Evolutionary conservation across 2,329 filamentous ascomycete genomes (phyloP).

Genomic region (Sphaerulina musiva): DNA sequence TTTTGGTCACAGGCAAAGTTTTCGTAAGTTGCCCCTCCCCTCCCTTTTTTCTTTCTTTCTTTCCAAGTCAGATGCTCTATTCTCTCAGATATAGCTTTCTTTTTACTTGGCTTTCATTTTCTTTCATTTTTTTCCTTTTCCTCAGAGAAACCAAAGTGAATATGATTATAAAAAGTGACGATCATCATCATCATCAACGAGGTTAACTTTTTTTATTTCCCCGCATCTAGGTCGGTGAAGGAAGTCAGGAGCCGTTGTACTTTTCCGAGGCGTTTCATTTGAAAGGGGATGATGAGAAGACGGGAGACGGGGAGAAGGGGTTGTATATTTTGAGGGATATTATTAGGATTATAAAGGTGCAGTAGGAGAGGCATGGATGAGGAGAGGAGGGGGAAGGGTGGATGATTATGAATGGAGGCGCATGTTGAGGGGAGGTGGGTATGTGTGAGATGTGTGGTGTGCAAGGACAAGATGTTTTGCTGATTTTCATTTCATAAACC

Average conservation of each 20-base stretch:
- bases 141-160: too few relatives aligned
- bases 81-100: neutral
- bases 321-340: constrained; percentile 1
- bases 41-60: too few relatives aligned
- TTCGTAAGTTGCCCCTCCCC: neutral
- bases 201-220: neutral
- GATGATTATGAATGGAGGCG: too few relatives aligned
- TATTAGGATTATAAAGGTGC: constrained; percentile 2
- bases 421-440: too few relatives aligned
- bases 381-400: too few relatives aligned
- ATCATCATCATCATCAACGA: neutral
- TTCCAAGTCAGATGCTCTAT: too few relatives aligned
- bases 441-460: too few relatives aligned
- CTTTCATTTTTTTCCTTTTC: too few relatives aligned
- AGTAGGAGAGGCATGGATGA: neutral
- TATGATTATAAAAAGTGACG: too few relatives aligned
- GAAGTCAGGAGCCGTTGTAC: neutral
- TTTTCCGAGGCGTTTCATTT: constrained; percentile 3
- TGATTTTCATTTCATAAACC: too few relatives aligned
- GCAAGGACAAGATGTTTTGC: too few relatives aligned
- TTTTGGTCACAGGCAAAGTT: neutral
- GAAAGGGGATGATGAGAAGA: neutral
- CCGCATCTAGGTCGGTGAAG: neutral
- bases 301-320: neutral
- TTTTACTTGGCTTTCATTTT: too few relatives aligned